These are phyloP conservation scores for Macrophomina phaseolina DNA, from an alignment of 2,329 filamentous ascomycete genomes.

Conservation along the genomic window DNA sequence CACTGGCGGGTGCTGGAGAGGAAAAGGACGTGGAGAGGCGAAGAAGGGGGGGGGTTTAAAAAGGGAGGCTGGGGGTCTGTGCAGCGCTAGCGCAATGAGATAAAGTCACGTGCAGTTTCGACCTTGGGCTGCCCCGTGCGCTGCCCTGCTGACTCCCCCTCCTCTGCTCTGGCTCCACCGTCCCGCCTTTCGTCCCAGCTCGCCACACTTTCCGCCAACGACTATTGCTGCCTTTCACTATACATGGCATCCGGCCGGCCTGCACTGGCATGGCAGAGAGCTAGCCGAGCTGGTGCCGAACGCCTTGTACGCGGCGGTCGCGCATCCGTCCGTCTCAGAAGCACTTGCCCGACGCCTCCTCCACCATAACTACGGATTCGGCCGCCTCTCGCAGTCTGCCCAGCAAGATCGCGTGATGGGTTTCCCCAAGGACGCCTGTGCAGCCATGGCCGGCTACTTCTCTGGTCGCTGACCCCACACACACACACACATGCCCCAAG, in stretches of 20 bases:
- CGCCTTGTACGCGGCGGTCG: not conserved
- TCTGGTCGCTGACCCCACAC: not conserved
- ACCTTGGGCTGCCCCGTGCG: constrained; percentile 7
- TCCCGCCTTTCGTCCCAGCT: too few relatives aligned
- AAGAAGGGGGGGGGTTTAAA: not conserved
- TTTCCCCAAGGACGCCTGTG: not conserved
- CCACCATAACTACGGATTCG: not conserved
- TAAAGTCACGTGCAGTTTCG: not conserved
- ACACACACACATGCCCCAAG: not conserved
- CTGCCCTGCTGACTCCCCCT: not conserved
- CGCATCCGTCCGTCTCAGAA: not conserved
- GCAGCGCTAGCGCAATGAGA: not conserved
- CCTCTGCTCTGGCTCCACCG: too few relatives aligned
- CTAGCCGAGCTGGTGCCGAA: constrained; percentile 10
- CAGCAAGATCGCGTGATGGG: not conserved
- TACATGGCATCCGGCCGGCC: too few relatives aligned
- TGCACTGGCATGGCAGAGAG: not conserved
- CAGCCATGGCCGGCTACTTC: not conserved
- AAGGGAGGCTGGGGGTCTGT: not conserved
- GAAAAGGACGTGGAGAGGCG: not conserved
- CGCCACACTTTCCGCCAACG: too few relatives aligned
- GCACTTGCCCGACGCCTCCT: constrained; percentile 1
- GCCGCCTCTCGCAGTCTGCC: not conserved
- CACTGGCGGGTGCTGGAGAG: constrained; percentile 4
- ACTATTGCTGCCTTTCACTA: too few relatives aligned